Evolutionary conservation across 176 grass and related monocot genomes (phyloP).

Genomic region (Cenchrus purpureus): DNA sequence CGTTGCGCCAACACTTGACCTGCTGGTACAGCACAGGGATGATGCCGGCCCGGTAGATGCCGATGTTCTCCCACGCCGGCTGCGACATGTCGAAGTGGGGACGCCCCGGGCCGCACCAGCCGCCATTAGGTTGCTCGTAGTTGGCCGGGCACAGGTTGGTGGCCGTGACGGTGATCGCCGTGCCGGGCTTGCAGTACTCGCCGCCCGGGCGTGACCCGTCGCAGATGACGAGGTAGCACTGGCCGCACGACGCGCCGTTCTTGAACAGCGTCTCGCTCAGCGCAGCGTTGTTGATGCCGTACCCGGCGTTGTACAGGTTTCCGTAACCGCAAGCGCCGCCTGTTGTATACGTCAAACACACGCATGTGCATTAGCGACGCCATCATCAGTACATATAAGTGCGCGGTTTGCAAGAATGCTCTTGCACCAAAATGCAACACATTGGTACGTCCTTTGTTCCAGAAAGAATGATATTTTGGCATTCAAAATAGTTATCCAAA

Average conservation of each 20-base stretch:
- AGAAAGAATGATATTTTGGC: too few species aligned
- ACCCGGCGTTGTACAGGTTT: conserved; percentile 66
- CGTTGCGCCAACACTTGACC: conserved; percentile 53
- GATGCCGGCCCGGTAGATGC: conserved; percentile 42
- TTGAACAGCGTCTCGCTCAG: conserved; percentile 58
- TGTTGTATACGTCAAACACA: background rate
- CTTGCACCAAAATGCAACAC: too few species aligned
- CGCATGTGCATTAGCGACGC: background rate
- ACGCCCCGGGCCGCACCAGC: conserved; percentile 65
- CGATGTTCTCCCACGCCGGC: conserved; percentile 62
- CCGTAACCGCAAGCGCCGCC: conserved; percentile 61
- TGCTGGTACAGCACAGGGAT: conserved; percentile 58
- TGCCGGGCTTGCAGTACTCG: conserved; percentile 26
- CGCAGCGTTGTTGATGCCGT: conserved; percentile 53
- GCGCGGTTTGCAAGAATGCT: too few species aligned
- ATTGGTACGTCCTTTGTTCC: too few species aligned
- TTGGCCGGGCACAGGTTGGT: conserved; percentile 75
- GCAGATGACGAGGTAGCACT: conserved; percentile 56
- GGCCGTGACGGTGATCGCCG: conserved; percentile 34
- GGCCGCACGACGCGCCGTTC: conserved; percentile 61
- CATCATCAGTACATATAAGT: background rate
- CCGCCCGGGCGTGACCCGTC: background rate
- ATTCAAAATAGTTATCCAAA: too few species aligned
- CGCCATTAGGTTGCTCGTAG: conserved; percentile 49
- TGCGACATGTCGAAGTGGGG: conserved; percentile 80